phyloP scores from a whole-genome alignment of 208 protist species.

The Herpetomonas muscarum region DNA sequence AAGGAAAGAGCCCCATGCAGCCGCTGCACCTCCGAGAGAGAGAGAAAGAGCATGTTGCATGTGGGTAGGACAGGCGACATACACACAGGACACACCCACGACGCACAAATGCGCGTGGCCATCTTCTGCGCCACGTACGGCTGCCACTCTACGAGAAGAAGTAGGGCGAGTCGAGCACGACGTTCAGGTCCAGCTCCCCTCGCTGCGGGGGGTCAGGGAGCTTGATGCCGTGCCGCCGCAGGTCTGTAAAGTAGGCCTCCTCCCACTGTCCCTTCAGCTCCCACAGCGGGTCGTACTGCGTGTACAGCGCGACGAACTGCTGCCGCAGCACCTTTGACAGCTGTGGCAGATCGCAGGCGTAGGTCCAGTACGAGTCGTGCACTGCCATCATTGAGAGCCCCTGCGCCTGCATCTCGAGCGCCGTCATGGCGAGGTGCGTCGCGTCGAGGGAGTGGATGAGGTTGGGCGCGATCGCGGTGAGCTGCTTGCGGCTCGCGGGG shows the following conservation, averaged over 20 bases:
- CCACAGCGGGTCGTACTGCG: slow-evolving; percentile 86
- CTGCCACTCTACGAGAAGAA: slow-evolving; percentile 81
- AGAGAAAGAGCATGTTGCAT: too few relatives aligned
- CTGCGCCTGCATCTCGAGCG: slow-evolving; percentile 85
- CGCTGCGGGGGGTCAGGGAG: slow-evolving; percentile 87
- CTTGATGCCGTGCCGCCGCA: slow-evolving; percentile 73
- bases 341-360: slow-evolving; percentile 90
- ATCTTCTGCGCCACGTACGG: not conserved
- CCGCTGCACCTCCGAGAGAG: too few relatives aligned
- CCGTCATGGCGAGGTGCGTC: slow-evolving; percentile 98
- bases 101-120: not conserved
- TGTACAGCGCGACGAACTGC: slow-evolving; percentile 96
- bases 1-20: too few relatives aligned
- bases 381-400: slow-evolving; percentile 95
- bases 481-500: slow-evolving; percentile 83
- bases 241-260: slow-evolving; percentile 84
- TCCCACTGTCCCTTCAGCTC: slow-evolving; percentile 92
- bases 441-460: slow-evolving; percentile 98
- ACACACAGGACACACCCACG: not conserved
- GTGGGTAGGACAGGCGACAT: not conserved
- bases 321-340: slow-evolving; percentile 93
- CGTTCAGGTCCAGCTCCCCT: slow-evolving; percentile 79
- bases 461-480: slow-evolving; percentile 97
- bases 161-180: slow-evolving; percentile 87
- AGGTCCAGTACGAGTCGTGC: slow-evolving; percentile 98